A percentile compares a stretch with the other conserved stretches of the same genome.
Conservation (phyloP, 1,284 basidiomycete genomes). For the Cutaneotrichosporon sp. region DNA sequence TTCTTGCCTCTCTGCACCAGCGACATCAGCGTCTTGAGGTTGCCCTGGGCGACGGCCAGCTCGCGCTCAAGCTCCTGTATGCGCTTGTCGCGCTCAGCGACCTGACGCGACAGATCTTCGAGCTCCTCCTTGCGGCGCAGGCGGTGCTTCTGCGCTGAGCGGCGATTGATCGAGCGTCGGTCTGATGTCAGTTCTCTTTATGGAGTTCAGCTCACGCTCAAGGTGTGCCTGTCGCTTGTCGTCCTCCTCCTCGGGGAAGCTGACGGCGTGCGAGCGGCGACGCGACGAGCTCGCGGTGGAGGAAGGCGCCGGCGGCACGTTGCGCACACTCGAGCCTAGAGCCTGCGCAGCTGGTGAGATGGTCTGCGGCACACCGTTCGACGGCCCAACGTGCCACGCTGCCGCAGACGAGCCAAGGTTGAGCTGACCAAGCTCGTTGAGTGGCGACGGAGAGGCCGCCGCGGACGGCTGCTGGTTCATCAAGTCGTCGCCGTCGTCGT, state of each 20-base stretch:
- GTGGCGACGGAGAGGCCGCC: conserved; percentile 14
- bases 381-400: not conserved
- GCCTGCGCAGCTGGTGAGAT: conserved; percentile 19
- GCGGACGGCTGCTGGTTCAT: conserved; percentile 16
- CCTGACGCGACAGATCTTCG: conserved; percentile 18
- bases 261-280: conserved; percentile 4
- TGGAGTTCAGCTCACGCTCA: conserved; percentile 20
- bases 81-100: conserved; percentile 20
- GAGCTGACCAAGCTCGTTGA: conserved; percentile 19
- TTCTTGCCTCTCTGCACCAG: conserved; percentile 4
- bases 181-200: conserved; percentile 17
- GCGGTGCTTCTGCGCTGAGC: conserved; percentile 30
- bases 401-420: conserved; percentile 10
- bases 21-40: conserved; percentile 16
- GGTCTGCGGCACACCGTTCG: conserved; percentile 9
- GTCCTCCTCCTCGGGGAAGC: conserved; percentile 13
- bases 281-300: conserved; percentile 4
- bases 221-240: conserved; percentile 22
- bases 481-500: conserved; percentile 17
- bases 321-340: conserved; percentile 13
- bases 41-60: conserved; percentile 20
- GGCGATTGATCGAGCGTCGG: conserved; percentile 29
- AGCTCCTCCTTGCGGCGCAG: conserved; percentile 29
- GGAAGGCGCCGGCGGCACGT: conserved; percentile 1
- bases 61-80: conserved; percentile 24